Conservation (phyloP, 805 yeast genomes). For the Metschnikowia koreensis region DNA sequence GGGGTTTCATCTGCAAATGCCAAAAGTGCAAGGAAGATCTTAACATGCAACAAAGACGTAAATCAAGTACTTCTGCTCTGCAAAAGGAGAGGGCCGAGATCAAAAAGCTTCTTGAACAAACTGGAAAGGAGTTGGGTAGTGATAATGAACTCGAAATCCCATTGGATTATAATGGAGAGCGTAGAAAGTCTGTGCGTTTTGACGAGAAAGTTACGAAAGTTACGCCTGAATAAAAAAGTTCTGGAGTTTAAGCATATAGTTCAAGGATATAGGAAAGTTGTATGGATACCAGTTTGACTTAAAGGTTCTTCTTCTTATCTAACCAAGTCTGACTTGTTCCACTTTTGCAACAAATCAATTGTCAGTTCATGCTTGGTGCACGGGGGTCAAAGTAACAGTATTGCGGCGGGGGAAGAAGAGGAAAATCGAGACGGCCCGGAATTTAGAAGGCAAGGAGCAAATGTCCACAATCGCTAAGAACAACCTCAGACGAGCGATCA, state of each 20-base stretch:
- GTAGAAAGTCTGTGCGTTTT: slow-evolving; percentile 66
- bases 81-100: slow-evolving; percentile 35
- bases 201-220: slow-evolving; percentile 50
- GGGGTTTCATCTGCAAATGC: slow-evolving; percentile 79
- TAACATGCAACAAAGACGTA: slow-evolving; percentile 43
- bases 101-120: slow-evolving; percentile 43
- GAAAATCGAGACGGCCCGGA: neutral
- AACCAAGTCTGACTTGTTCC: neutral
- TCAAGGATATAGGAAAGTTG: neutral
- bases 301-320: neutral
- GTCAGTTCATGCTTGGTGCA: neutral
- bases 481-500: slow-evolving; percentile 26
- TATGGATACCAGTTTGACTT: neutral
- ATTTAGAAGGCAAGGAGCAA: neutral
- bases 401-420: neutral
- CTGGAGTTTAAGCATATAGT: neutral
- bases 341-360: neutral
- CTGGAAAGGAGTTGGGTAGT: slow-evolving; percentile 36
- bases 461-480: slow-evolving; percentile 21
- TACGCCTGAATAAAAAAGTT: neutral
- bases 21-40: slow-evolving; percentile 60
- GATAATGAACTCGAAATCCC: slow-evolving; percentile 49
- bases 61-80: slow-evolving; percentile 34
- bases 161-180: slow-evolving; percentile 32
- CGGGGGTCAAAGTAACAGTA: neutral